Evolutionary conservation across 2,329 filamentous ascomycete genomes (phyloP), one percentile per base, ranked within the genome.

Genomic region (Diaporthe sp.): DNA sequence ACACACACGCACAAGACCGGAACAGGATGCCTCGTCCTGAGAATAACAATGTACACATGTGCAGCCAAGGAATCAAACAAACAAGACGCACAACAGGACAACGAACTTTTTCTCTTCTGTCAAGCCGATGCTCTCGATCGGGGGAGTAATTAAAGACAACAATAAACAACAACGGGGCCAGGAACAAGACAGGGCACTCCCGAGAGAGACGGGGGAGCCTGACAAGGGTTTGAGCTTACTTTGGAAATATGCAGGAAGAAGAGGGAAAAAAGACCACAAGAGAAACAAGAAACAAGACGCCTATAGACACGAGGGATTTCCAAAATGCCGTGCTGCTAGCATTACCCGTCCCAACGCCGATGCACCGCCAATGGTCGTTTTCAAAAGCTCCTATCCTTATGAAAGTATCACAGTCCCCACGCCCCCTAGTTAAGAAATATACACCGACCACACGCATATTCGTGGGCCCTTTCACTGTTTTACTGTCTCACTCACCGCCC

Each of bases 311-410:
- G 31, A 55, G 70, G 57, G 44, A 59, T 65, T 65, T 73, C 70
- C 70, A 73, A 73, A 73, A 55, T 73, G 70, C 70, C 70, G 34
- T 72, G 72, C 34, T 62, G 74, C 28, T 72, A 51, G 61, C 73
- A 68, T 68, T 53, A 39, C 44, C 61, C 51, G 44, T 62, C 69
- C 57, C 72, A 46, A 70, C 62, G 58, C 70, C 70, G 39, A 51
- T 65, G 58, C 70, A 61, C 46, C 58, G 39, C n/a, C 46, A 51
- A 65, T 55, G 46, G 34, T 53, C 46, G 22, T 68, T 53, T 68
- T 22, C 46, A 68, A 68, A 53, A 53, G 31, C 31, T 19, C 12
- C 31, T 12, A 12, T 28, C 62, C 44, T 37, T 34, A 39, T 28
- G 12, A 39, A 39, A 34, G 46, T 28, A 10, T 17, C 19, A 53